Evolutionary conservation across 441 rosid species (phyloP), one percentile per base, ranked within the genome.

Genomic region (Viola pubescens): DNA sequence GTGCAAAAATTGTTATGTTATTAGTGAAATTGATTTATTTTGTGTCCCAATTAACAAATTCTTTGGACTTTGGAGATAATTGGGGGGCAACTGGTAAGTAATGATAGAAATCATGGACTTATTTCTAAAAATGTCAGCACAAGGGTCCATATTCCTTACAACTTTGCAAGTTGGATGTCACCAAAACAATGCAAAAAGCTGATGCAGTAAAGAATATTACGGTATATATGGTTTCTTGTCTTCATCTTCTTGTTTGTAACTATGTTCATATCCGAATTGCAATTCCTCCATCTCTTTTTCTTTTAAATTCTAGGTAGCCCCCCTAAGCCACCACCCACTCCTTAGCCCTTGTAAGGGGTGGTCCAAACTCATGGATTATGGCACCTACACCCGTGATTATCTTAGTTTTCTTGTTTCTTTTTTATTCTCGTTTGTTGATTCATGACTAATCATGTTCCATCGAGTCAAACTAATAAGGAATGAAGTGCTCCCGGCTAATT

Each of bases 161-260:
- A 16, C 19, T 16, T 16, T 59, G 14, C 41, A 41, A 55, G 61
- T 43, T 61, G 56, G 56, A 46, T 34, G 44, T 45, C 59, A 45
- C 51, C 38, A 10, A 9, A 4, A 12, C 50, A 42, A 58, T 47
- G 52, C 52, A 52, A 54, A 48, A 41, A 54, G 58, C 49, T 45
- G 56, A 69, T 58, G 1, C 50, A 26, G 37, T 42, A 19, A 16
- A 3, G 11, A 16, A 44, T 19, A 40, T 44, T 16, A 16, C 19
- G 19, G 19, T 16, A 16, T 16, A 26, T 26, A 26, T 26, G 34
- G 34, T 26, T 26, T 26, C 64, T 60, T 70, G 66, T 60, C 62
- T 10, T 64, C 4, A 64, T 70, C 50, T 60, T 58, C 54, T 60
- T 60, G 73, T 52, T 53, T 63, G 13, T 7, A 48, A 58, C 49